These are phyloP conservation scores for Filobasidium floriforme DNA, from an alignment of 768 basidiomycete genomes.

Conservation along the genomic window DNA sequence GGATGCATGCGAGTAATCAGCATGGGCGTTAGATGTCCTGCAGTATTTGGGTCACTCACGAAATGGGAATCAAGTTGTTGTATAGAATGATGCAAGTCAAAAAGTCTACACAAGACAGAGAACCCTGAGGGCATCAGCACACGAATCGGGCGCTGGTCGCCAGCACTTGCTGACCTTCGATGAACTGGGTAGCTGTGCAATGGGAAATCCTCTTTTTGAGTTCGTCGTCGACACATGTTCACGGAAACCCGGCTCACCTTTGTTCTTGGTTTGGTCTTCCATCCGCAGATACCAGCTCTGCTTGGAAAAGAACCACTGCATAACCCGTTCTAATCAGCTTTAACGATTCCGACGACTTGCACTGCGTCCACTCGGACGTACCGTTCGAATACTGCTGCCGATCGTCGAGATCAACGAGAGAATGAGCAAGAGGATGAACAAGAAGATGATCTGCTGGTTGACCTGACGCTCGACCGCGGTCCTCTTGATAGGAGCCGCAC, in stretches of 20 bases:
- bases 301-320: conserved; percentile 73
- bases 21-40: too few relatives aligned
- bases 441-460: conserved; percentile 89
- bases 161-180: too few relatives aligned
- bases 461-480: conserved; percentile 94
- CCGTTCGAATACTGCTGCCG: conserved; percentile 78
- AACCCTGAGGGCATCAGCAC: conserved; percentile 8
- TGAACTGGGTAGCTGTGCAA: conserved; percentile 23
- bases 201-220: neutral
- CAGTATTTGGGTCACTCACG: too few relatives aligned
- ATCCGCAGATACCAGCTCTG: conserved; percentile 87
- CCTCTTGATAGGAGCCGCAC: conserved; percentile 91
- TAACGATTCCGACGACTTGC: neutral
- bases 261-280: conserved; percentile 45
- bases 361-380: conserved; percentile 40
- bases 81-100: conserved; percentile 97
- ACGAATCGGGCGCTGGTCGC: too few relatives aligned
- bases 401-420: conserved; percentile 86
- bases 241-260: conserved; percentile 55
- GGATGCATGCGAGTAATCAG: neutral
- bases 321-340: neutral
- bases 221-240: neutral
- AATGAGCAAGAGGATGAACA: conserved; percentile 78
- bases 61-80: conserved; percentile 98
- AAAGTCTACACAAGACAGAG: conserved; percentile 57